Evolutionary conservation across 208 protist species (phyloP).

Genomic region (Novymonas esmeraldas): DNA sequence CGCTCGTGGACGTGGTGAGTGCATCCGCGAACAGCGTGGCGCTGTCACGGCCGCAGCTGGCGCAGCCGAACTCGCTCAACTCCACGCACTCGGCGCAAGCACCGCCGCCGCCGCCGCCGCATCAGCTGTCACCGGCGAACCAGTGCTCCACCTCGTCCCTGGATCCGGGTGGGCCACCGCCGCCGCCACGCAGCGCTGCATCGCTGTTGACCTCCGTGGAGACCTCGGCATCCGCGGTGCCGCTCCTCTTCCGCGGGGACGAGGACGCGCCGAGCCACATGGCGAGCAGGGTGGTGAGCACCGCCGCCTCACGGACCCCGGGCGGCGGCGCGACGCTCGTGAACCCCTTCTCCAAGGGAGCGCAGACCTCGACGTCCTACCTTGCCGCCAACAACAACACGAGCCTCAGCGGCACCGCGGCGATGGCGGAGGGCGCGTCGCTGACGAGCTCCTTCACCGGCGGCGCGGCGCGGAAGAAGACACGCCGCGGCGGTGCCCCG

Average conservation of each 20-base stretch:
- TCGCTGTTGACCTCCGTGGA: not conserved
- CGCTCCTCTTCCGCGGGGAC: not conserved
- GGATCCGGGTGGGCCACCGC: conserved; percentile 2
- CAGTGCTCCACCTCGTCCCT: conserved; percentile 8
- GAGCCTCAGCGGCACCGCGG: not conserved
- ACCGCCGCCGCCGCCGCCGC: not conserved
- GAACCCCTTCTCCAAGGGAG: conserved; percentile 32
- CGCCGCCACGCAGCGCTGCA: not conserved
- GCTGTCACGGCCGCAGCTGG: not conserved
- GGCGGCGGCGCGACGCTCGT: conserved; percentile 10
- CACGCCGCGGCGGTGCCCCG: conserved; percentile 23
- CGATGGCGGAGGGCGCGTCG: conserved; percentile 7
- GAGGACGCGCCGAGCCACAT: conserved; percentile 2
- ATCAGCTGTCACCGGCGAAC: conserved; percentile 2
- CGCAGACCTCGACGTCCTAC: not conserved
- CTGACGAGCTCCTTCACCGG: conserved; percentile 17
- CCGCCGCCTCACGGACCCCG: conserved; percentile 6
- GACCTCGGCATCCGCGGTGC: not conserved
- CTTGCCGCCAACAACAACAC: not conserved
- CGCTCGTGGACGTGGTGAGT: not conserved
- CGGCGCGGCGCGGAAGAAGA: conserved; percentile 10
- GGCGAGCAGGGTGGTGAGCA: not conserved
- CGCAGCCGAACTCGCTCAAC: not conserved
- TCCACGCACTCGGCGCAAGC: not conserved
- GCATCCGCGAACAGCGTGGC: not conserved